phyloP scores from a whole-genome alignment of 1,284 basidiomycete species.

The Takashimella tepidaria region DNA sequence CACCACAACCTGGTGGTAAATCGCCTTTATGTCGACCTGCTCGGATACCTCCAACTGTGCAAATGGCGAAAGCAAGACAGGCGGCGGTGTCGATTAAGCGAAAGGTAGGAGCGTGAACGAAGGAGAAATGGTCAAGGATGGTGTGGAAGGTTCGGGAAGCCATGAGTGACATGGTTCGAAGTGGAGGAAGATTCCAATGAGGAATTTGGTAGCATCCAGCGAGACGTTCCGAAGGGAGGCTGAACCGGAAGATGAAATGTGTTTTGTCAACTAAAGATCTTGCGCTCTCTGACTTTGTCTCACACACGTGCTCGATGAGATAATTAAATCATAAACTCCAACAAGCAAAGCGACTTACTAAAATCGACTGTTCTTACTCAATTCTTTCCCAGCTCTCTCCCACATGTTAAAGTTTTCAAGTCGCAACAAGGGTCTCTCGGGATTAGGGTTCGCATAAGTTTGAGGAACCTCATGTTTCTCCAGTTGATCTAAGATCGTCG shows the following conservation, averaged over 20 bases:
- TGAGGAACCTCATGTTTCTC: slow-evolving; percentile 39
- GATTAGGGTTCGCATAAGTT: slow-evolving; percentile 39
- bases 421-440: slow-evolving; percentile 43
- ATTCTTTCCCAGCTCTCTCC: slow-evolving; percentile 19
- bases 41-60: slow-evolving; percentile 47
- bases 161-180: slow-evolving; percentile 45
- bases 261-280: neutral
- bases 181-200: slow-evolving; percentile 49
- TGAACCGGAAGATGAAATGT: slow-evolving; percentile 15
- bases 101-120: slow-evolving; percentile 50
- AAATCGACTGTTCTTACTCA: slow-evolving; percentile 25
- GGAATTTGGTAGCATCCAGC: slow-evolving; percentile 49
- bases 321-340: no score
- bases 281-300: no score
- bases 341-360: slow-evolving; percentile 23
- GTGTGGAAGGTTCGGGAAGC: slow-evolving; percentile 47
- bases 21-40: slow-evolving; percentile 12
- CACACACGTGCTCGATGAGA: no score
- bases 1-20: neutral
- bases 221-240: slow-evolving; percentile 46
- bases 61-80: slow-evolving; percentile 50
- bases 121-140: slow-evolving; percentile 48
- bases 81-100: slow-evolving; percentile 44
- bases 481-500: slow-evolving; percentile 33
- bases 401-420: slow-evolving; percentile 20